phyloP scores from a whole-genome alignment of 257 asterid species.

The Solanum pinnatisectum region DNA sequence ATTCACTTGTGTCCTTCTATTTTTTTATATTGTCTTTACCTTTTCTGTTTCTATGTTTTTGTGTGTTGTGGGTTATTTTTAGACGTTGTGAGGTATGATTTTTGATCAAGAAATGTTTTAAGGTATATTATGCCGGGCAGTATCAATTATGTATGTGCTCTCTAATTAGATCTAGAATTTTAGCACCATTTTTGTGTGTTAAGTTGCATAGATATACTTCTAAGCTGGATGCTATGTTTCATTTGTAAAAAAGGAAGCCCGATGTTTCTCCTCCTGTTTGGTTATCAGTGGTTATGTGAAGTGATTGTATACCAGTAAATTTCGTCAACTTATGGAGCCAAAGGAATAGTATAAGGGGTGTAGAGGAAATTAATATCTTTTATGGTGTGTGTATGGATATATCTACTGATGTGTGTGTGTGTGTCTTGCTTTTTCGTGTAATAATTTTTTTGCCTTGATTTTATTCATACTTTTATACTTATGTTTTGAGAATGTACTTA shows the following conservation, averaged over 20 bases:
- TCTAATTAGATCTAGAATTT: background rate
- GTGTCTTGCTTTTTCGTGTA: background rate
- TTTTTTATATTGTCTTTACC: constrained; percentile 3
- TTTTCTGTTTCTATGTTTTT: background rate
- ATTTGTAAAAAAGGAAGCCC: background rate
- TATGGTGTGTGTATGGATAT: background rate
- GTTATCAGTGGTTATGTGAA: background rate
- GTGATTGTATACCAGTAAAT: background rate
- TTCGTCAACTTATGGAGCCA: background rate
- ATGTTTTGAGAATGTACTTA: background rate
- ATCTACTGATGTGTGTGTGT: background rate
- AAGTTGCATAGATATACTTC: background rate
- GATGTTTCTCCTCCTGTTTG: background rate
- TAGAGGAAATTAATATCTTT: background rate
- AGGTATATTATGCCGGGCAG: background rate
- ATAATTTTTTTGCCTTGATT: background rate
- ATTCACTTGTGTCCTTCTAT: constrained; percentile 3
- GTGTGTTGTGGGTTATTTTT: background rate
- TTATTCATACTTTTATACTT: background rate
- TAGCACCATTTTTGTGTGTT: background rate
- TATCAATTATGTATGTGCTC: background rate
- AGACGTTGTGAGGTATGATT: background rate
- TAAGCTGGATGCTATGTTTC: background rate
- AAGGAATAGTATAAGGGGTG: background rate
- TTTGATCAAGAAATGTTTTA: background rate